Percentiles rank a stretch among this genome's conserved stretches.
These are phyloP conservation scores for Warburgia ugandensis DNA, from an alignment of 164 flowering plant genomes.

Conservation along the genomic window DNA sequence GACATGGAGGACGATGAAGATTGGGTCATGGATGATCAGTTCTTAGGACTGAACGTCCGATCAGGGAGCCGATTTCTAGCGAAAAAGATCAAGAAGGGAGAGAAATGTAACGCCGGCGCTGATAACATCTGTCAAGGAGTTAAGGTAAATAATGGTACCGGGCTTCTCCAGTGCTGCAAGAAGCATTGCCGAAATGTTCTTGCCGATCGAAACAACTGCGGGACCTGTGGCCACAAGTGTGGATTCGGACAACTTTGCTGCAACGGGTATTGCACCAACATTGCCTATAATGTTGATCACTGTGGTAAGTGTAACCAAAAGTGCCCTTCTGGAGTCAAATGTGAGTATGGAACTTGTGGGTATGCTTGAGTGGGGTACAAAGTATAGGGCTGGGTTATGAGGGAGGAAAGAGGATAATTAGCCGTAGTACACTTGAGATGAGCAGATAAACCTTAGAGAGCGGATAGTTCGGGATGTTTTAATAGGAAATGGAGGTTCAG, in stretches of 20 bases:
- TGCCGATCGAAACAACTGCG: constrained; percentile 50
- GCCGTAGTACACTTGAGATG: background rate
- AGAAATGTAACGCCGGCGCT: constrained; percentile 1
- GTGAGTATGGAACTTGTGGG: constrained; percentile 49
- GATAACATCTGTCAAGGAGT: constrained; percentile 20
- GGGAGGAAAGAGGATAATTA: constrained; percentile 3
- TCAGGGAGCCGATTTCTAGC: background rate
- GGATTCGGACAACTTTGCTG: constrained; percentile 48
- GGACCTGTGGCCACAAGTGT: constrained; percentile 39
- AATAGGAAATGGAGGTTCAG: too few relatives aligned
- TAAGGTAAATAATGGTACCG: constrained; percentile 17
- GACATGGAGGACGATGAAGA: constrained; percentile 13
- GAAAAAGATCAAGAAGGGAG: constrained; percentile 18
- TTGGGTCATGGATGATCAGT: constrained; percentile 12
- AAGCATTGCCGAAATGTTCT: constrained; percentile 49
- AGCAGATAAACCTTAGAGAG: constrained; percentile 3
- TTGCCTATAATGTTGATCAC: constrained; percentile 17
- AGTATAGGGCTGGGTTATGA: background rate
- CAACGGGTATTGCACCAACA: constrained; percentile 30
- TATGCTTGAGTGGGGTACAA: constrained; percentile 26
- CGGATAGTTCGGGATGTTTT: too few relatives aligned
- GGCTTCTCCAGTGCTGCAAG: constrained; percentile 51
- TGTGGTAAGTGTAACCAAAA: constrained; percentile 51
- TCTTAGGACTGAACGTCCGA: background rate
- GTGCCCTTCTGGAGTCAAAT: constrained; percentile 33